These are phyloP conservation scores for Recurvomyces mirabilis DNA, from an alignment of 495 filamentous ascomycete species.

Conservation along the genomic window DNA sequence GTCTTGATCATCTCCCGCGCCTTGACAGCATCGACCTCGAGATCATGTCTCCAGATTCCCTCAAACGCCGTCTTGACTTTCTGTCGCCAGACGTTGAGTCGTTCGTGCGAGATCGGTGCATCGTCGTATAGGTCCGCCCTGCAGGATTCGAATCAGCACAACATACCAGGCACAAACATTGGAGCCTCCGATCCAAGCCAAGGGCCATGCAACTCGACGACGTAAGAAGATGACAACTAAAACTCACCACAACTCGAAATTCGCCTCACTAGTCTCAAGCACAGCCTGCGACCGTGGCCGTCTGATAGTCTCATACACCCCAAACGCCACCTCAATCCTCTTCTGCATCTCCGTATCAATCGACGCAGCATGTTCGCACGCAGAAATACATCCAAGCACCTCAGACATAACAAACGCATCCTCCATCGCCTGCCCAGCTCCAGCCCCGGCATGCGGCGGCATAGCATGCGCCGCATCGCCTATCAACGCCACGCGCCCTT, in stretches of 20 bases:
- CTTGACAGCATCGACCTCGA: slow-evolving; percentile 1
- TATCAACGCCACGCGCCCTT: slow-evolving; percentile 12
- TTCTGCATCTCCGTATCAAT: too few relatives aligned
- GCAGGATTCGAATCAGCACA: too few relatives aligned
- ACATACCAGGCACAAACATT: too few relatives aligned
- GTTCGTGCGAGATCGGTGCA: not conserved
- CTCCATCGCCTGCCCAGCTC: slow-evolving; percentile 25
- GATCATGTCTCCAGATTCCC: slow-evolving; percentile 14
- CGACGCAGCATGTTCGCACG: too few relatives aligned
- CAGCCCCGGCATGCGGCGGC: slow-evolving; percentile 16
- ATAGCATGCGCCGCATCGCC: slow-evolving; percentile 20
- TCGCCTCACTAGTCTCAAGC: slow-evolving; percentile 38
- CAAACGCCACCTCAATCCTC: slow-evolving; percentile 25
- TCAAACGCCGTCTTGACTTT: slow-evolving; percentile 5
- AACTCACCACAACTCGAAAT: not conserved
- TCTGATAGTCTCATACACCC: slow-evolving; percentile 27
- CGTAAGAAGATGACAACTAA: not conserved
- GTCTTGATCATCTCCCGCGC: slow-evolving; percentile 4
- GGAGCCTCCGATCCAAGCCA: not conserved
- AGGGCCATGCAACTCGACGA: too few relatives aligned
- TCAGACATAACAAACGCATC: slow-evolving; percentile 26
- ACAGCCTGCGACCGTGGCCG: slow-evolving; percentile 37
- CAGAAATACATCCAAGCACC: slow-evolving; percentile 4
- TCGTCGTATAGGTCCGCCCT: slow-evolving; percentile 10
- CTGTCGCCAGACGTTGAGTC: not conserved